These are phyloP conservation scores for Trichosporon faecale DNA, from an alignment of 1,284 basidiomycete species.

Conservation along the genomic window DNA sequence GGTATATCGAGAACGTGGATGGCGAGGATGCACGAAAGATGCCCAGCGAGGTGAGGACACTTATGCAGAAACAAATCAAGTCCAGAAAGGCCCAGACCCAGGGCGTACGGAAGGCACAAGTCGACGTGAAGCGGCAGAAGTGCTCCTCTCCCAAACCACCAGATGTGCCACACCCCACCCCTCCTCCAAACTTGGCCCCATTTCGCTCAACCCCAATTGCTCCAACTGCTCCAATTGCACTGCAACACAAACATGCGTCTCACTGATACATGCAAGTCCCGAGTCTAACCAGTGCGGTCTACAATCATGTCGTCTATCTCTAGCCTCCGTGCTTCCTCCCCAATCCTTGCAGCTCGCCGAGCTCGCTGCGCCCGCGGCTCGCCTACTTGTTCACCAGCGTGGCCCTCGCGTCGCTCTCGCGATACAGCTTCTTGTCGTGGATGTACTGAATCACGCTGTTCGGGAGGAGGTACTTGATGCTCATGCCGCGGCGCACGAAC, in stretches of 20 bases:
- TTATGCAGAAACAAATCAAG: too few relatives aligned
- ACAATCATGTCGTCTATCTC: not conserved
- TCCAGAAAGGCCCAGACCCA: too few relatives aligned
- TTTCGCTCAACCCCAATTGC: too few relatives aligned
- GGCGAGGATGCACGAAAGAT: too few relatives aligned
- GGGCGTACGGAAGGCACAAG: too few relatives aligned
- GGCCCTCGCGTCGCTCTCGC: conserved; percentile 20
- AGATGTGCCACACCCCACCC: too few relatives aligned
- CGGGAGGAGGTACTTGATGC: conserved; percentile 88
- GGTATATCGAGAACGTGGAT: too few relatives aligned
- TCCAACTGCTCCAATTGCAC: too few relatives aligned
- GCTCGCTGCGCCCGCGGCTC: not conserved
- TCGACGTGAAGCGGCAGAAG: not conserved
- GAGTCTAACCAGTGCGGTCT: not conserved
- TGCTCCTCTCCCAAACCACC: not conserved
- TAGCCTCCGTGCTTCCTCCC: not conserved
- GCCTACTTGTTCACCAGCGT: conserved; percentile 2
- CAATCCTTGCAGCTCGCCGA: not conserved
- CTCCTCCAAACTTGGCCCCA: too few relatives aligned
- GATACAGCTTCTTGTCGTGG: conserved; percentile 56
- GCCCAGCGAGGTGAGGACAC: too few relatives aligned
- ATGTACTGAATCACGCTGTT: conserved; percentile 93
- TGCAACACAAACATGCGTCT: too few relatives aligned
- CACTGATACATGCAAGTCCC: conserved; percentile 2
- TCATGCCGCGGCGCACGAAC: conserved; percentile 87